Evolutionary conservation across 2,329 filamentous ascomycete species (phyloP).

Genomic region (Juglanconis oblonga): DNA sequence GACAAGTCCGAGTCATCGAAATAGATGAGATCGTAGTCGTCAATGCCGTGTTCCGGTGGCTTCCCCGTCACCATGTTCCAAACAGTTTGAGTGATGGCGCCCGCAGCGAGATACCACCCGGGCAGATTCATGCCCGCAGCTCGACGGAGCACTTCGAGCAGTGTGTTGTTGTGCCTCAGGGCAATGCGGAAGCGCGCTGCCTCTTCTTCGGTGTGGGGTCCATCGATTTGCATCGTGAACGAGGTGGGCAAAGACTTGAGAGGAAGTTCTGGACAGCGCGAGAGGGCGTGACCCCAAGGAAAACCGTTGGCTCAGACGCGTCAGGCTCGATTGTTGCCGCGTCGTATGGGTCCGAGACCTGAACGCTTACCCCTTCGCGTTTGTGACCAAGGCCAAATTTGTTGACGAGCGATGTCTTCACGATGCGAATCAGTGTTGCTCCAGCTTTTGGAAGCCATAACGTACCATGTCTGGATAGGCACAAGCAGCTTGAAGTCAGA

Average conservation of each 20-base stretch:
- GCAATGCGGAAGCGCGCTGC: conserved; percentile 7
- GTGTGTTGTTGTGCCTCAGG: conserved; percentile 15
- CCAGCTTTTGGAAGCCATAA: no score
- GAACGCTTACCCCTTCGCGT: no score
- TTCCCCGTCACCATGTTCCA: conserved; percentile 32
- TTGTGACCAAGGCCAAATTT: no score
- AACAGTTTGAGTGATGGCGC: conserved; percentile 35
- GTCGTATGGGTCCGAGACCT: no score
- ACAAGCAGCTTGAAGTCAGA: no score
- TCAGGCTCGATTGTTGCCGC: no score
- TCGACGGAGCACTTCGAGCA: conserved; percentile 16
- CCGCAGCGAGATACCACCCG: conserved; percentile 27
- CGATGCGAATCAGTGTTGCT: no score
- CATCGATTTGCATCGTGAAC: conserved; percentile 6
- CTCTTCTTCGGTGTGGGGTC: conserved; percentile 13
- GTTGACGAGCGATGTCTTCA: no score
- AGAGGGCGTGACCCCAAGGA: no score
- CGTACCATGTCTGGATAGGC: no score
- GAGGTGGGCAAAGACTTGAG: not conserved
- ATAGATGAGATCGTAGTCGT: conserved; percentile 37
- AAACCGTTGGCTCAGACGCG: no score
- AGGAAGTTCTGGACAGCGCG: no score
- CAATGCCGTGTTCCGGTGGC: conserved; percentile 31
- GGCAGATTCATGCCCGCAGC: conserved; percentile 15
- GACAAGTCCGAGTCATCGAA: conserved; percentile 32